Base-by-base conservation (phyloP, 1,139 yeast genomes). In the Yamadazyma aaseri region DNA sequence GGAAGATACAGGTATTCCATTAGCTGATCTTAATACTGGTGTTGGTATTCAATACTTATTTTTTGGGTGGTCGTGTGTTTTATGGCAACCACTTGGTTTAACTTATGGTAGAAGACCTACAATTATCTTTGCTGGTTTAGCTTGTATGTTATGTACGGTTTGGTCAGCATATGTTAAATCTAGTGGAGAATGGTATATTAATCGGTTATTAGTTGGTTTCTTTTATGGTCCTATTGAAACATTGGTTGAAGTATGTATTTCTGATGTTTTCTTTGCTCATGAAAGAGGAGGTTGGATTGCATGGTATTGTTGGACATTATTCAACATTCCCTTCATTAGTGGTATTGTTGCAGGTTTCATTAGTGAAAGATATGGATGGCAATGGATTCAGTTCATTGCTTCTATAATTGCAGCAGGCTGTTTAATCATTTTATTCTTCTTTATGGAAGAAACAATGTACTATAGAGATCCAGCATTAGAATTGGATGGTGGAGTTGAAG, bases 201-300 rank as follows among this genome's bases (percentile, higher is more conserved):
- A 63, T 22, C 62, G 65, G 39, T 55, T 68, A 34, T 44, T 72
- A n/a, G 65, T 62, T 29, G 81, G 81, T 1, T 54, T 74, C 22
- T 63, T 71, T 28, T 73, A 68, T 25, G 71, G 80, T 13, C 78
- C 81, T 6, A 70, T 76, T 41, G 83, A 77, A 45, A 69, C 81
- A 0, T 53, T 76, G 26, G 73, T 76, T 22, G 81, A 76, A 49
- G 65, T 76, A 18, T 52, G 75, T 2, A 65, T 73, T 32, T 56
- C 74, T 6, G 79, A 74, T 44, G 47, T 73, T 36, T 73, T 66
- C 48, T 73, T 71, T 45, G 75, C 70, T 44, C 79, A 74, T 45
- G 73, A 73, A 47, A 58, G 78, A 45, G 76, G 75, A 9, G 61
- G 67, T 11, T 69, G 64, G 47, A 63, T 71, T 27, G 49, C 57